Base-by-base conservation (phyloP, 2,329 filamentous ascomycete species). In the Talaromyces sp. region DNA sequence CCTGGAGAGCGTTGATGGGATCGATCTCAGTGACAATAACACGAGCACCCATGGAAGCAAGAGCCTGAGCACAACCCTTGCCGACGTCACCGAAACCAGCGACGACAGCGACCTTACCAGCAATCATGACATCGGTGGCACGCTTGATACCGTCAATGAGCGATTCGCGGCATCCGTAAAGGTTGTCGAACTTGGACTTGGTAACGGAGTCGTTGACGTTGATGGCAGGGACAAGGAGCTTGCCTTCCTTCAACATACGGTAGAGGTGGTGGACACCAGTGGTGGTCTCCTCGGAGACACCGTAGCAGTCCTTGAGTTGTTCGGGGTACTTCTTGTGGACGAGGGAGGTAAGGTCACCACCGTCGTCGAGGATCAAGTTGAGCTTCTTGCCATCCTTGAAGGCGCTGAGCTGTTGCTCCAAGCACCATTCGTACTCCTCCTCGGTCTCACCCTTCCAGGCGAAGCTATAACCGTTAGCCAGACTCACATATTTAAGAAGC, bases 101-200 rank as follows among this genome's bases (percentile, higher is more conserved):
- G 73, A 99, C 95, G 73, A 98, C 93, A 72, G 92, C 93, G 76
- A 97, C 89, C 90, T 99, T 98, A 82, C 95, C 95, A 78, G 95
- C 95, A 86, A 98, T 94, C 95, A 99, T 99, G 83, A 98, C 95
- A 86, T 99, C 94, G 82, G 95, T 99, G 75, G 95, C 94, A 85
- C 94, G 94, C 91, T 98, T 99, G 89, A 99, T 98, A 81, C 95
- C 95, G 82, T 99, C 95, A 77, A 99, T 89, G 75, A 99, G 90
- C 70, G 94, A 97, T 86, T 98, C 95, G 80, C 93, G 90, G 92
- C 95, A 98, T 79, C 95, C 94, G 88, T 98, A 99, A 72, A 98
- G 85, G 90, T 99, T 99, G 89, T 98, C 95, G 81, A 99, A 99
- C 89, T 99, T 99, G 84, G 93, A 97, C 90, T 98, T 99, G 83